Evolutionary conservation across 371 early-diverging fungal species (phyloP).

Genomic region (Chytridium lagenaria): DNA sequence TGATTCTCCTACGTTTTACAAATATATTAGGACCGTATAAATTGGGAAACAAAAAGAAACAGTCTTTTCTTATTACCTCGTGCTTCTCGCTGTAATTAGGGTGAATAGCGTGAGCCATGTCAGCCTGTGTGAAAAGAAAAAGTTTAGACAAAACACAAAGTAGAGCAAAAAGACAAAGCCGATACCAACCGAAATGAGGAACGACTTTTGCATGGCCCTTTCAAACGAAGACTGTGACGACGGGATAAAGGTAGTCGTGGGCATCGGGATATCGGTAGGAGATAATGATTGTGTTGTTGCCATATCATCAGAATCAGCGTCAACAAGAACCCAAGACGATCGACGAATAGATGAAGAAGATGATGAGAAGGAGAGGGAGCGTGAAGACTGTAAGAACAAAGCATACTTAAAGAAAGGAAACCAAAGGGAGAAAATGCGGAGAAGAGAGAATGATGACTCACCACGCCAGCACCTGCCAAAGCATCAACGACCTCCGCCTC

Average conservation of each 20-base stretch:
- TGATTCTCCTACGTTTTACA: slow-evolving; percentile 77
- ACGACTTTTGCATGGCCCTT: slow-evolving; percentile 82
- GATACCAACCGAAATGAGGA: slow-evolving; percentile 71
- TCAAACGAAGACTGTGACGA: slow-evolving; percentile 71
- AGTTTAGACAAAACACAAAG: neutral
- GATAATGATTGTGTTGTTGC: slow-evolving; percentile 13
- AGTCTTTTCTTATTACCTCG: too few relatives aligned
- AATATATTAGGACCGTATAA: neutral
- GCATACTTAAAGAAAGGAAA: neutral
- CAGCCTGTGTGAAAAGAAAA: slow-evolving; percentile 56
- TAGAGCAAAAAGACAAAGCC: neutral
- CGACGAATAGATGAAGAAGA: slow-evolving; percentile 8
- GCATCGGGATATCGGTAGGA: too few relatives aligned
- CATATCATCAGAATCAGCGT: slow-evolving; percentile 46
- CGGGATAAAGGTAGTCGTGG: slow-evolving; percentile 1
- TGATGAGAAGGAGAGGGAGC: neutral
- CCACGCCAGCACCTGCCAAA: neutral
- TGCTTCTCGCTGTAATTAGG: slow-evolving; percentile 75
- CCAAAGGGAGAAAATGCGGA: neutral
- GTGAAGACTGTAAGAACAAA: neutral
- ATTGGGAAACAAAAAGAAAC: slow-evolving; percentile 27
- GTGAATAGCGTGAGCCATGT: slow-evolving; percentile 95
- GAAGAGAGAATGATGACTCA: neutral
- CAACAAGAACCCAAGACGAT: slow-evolving; percentile 29
- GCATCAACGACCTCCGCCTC: slow-evolving; percentile 20